A percentile compares a stretch with the other conserved stretches of the same genome.
phyloP scores from a whole-genome alignment of 805 yeast genomes.

The Barnettozyma sp. region DNA sequence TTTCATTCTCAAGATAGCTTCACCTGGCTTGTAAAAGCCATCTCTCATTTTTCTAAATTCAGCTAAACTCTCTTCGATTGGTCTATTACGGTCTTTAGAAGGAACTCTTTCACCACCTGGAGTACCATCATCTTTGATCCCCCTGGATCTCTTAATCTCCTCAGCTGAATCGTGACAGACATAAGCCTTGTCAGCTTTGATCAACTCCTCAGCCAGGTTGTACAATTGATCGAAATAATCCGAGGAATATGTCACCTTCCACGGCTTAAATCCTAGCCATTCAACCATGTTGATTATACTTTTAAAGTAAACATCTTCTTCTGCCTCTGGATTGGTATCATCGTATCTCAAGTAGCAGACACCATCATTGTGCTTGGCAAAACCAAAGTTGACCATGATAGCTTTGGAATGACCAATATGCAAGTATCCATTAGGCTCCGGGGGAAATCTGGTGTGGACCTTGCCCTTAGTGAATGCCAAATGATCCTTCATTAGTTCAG shows the following conservation, averaged over 20 bases:
- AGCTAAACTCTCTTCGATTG: constrained; percentile 64
- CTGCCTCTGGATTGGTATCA: constrained; percentile 98
- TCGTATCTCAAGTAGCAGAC: constrained; percentile 89
- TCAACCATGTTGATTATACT: constrained; percentile 77
- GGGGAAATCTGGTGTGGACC: constrained; percentile 94
- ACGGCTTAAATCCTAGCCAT: constrained; percentile 94
- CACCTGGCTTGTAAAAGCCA: constrained; percentile 83
- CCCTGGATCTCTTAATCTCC: constrained; percentile 84
- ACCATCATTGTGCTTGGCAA: constrained; percentile 81
- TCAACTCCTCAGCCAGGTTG: constrained; percentile 78
- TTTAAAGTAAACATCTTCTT: constrained; percentile 84
- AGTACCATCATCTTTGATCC: constrained; percentile 84
- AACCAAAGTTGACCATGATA: constrained; percentile 97
- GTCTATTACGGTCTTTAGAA: constrained; percentile 66
- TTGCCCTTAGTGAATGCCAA: constrained; percentile 69
- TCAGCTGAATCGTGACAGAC: constrained; percentile 93
- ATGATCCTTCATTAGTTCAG: constrained; percentile 79
- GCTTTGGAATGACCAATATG: constrained; percentile 99
- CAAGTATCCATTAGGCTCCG: constrained; percentile 96
- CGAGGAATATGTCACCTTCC: constrained; percentile 91
- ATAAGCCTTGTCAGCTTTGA: constrained; percentile 67
- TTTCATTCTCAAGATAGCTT: constrained; percentile 94
- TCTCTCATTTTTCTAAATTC: constrained; percentile 90
- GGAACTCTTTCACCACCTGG: constrained; percentile 89
- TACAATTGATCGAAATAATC: constrained; percentile 91